phyloP scores from a whole-genome alignment of 164 flowering plant species.

The Tetracentron sinense region DNA sequence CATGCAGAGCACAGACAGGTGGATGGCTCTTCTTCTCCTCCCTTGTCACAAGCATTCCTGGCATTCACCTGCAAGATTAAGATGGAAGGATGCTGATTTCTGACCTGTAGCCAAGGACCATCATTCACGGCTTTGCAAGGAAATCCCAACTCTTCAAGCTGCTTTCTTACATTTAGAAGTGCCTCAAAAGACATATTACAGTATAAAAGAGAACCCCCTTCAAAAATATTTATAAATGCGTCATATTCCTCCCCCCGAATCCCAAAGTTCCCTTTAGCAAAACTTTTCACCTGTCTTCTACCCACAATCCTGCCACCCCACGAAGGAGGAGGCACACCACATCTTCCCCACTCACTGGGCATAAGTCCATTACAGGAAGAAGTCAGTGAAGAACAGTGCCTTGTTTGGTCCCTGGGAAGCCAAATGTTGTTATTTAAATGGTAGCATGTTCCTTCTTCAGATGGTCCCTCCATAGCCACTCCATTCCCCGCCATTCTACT shows the following conservation, averaged over 20 bases:
- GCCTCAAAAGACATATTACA: conserved; percentile 96
- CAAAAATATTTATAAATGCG: conserved; percentile 76
- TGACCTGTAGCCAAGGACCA: conserved; percentile 98
- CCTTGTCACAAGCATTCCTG: not conserved
- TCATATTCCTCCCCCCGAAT: conserved; percentile 65
- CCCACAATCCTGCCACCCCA: conserved; percentile 95
- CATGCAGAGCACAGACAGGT: conserved; percentile 3
- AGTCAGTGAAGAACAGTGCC: conserved; percentile 41
- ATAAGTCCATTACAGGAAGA: conserved; percentile 49
- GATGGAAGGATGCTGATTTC: not conserved
- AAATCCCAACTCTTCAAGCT: conserved; percentile 93
- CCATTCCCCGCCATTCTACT: conserved; percentile 37
- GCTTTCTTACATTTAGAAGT: conserved; percentile 83
- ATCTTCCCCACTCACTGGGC: conserved; percentile 75
- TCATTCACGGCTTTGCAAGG: conserved; percentile 97
- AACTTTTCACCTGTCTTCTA: conserved; percentile 55
- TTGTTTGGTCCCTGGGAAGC: conserved; percentile 57
- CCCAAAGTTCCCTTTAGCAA: conserved; percentile 45
- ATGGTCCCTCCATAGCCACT: conserved; percentile 73
- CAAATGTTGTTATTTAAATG: conserved; percentile 52
- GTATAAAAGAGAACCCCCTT: conserved; percentile 91
- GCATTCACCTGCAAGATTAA: not conserved
- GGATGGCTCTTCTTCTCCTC: not conserved
- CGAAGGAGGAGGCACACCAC: conserved; percentile 56
- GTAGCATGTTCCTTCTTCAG: conserved; percentile 65